A percentile compares a stretch with the other conserved stretches of the same genome.
Evolutionary conservation across 805 yeast genomes (phyloP).

Genomic region (Tetrapisispora namnaoensis): DNA sequence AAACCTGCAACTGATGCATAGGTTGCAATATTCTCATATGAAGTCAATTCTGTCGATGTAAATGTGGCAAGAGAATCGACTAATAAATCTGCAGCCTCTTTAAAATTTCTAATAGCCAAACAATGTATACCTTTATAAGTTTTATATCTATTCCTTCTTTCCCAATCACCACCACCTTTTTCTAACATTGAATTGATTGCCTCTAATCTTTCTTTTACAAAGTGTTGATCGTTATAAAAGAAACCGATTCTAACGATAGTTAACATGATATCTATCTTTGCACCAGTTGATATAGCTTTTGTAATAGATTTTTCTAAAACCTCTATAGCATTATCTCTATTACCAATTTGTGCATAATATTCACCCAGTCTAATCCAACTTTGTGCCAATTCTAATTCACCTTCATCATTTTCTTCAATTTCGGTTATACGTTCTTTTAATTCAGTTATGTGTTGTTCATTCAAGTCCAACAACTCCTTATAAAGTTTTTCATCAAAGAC

Average conservation of each 20-base stretch:
- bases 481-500: conserved; percentile 56
- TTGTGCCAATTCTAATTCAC: conserved; percentile 71
- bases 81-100: conserved; percentile 73
- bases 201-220: conserved; percentile 62
- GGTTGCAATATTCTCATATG: conserved; percentile 82
- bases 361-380: conserved; percentile 78
- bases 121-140: conserved; percentile 80
- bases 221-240: conserved; percentile 68
- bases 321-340: conserved; percentile 55
- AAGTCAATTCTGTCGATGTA: conserved; percentile 81
- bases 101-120: conserved; percentile 77
- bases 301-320: conserved; percentile 67
- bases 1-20: conserved; percentile 87
- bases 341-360: conserved; percentile 79
- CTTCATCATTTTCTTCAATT: conserved; percentile 59
- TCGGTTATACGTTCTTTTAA: conserved; percentile 37
- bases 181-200: conserved; percentile 70
- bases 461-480: conserved; percentile 39
- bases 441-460: conserved; percentile 43
- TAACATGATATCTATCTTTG: conserved; percentile 77
- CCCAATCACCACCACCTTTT: conserved; percentile 99
- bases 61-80: conserved; percentile 92
- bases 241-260: conserved; percentile 84
- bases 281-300: conserved; percentile 75
- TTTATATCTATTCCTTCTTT: conserved; percentile 88